phyloP scores from a whole-genome alignment of 2,329 filamentous ascomycete genomes.

The Nemania sp. region DNA sequence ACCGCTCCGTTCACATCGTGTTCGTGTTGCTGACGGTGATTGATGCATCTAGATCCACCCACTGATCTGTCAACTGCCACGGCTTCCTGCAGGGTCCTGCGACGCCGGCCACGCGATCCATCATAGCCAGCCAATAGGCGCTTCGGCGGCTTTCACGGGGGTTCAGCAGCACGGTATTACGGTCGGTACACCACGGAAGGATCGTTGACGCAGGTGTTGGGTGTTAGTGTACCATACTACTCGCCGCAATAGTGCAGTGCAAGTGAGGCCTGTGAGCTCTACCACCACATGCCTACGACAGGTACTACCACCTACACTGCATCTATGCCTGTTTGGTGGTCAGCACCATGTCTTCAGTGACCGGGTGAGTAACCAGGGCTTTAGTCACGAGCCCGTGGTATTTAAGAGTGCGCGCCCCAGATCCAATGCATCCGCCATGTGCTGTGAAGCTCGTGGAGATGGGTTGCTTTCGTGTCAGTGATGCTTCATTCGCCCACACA shows the following conservation, averaged over 20 bases:
- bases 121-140: slow-evolving; percentile 15
- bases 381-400: slow-evolving; percentile 9
- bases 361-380: slow-evolving; percentile 7
- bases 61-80: slow-evolving; percentile 16
- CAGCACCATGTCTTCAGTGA: slow-evolving; percentile 3
- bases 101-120: background rate
- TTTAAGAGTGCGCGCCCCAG: slow-evolving; percentile 2
- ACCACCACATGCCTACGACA: too few relatives aligned
- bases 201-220: slow-evolving; percentile 1
- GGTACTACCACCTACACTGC: too few relatives aligned
- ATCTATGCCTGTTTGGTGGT: slow-evolving; percentile 1
- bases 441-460: background rate
- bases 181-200: background rate
- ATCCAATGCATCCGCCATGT: slow-evolving; percentile 1
- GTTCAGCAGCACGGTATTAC: background rate
- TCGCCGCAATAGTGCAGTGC: too few relatives aligned
- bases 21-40: slow-evolving; percentile 22
- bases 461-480: background rate
- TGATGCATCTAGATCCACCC: slow-evolving; percentile 16
- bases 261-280: too few relatives aligned
- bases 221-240: too few relatives aligned
- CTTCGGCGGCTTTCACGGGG: slow-evolving; percentile 20
- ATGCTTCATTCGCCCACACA: background rate
- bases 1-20: slow-evolving; percentile 12
- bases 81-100: slow-evolving; percentile 8